Evolutionary conservation across 768 basidiomycete species (phyloP).

Genomic region (Phanerochaete carnosa): DNA sequence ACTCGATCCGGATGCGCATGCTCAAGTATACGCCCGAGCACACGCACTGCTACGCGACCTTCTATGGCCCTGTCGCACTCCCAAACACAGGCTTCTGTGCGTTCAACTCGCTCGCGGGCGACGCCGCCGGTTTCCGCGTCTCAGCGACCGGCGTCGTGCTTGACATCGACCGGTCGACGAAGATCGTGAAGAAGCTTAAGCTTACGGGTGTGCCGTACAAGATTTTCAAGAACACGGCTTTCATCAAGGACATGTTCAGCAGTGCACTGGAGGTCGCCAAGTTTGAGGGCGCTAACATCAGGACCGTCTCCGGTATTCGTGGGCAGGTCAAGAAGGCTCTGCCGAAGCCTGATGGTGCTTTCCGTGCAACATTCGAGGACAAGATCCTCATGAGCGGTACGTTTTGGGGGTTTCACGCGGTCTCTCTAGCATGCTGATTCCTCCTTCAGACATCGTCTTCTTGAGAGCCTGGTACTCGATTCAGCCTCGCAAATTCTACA

Average conservation of each 20-base stretch:
- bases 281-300: conserved; percentile 96
- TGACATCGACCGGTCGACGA: conserved; percentile 86
- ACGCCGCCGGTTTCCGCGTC: conserved; percentile 76
- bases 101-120: conserved; percentile 79
- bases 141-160: conserved; percentile 94
- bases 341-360: conserved; percentile 92
- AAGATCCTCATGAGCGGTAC: conserved; percentile 93
- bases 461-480: conserved; percentile 96
- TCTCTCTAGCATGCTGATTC: neutral
- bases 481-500: conserved; percentile 93
- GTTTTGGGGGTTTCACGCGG: conserved; percentile 27
- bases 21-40: conserved; percentile 99
- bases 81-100: conserved; percentile 98
- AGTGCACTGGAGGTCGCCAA: conserved; percentile 94
- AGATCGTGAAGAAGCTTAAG: conserved; percentile 98
- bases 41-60: conserved; percentile 98
- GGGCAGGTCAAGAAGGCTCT: conserved; percentile 97
- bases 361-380: conserved; percentile 97
- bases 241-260: conserved; percentile 96
- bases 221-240: conserved; percentile 99
- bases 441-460: conserved; percentile 79
- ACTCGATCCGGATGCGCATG: conserved; percentile 97
- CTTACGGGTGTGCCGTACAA: conserved; percentile 94
- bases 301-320: conserved; percentile 92
- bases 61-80: conserved; percentile 88